Base-by-base conservation (phyloP, 2,329 filamentous ascomycete genomes). In the Ophiosphaerella narmari region DNA sequence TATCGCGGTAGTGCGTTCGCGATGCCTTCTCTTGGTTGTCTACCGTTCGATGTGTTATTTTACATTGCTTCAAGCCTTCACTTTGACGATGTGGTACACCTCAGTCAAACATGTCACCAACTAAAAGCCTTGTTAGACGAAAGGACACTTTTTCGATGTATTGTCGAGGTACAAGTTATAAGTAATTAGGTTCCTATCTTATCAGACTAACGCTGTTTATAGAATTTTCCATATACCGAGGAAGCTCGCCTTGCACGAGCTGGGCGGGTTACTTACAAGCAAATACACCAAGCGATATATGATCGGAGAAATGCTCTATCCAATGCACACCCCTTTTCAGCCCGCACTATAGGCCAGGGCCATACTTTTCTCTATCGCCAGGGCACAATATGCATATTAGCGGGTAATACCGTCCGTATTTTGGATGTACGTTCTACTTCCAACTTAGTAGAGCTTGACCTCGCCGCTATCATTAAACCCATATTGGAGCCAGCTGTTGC, bases 11-110 rank as follows among this genome's bases (percentile, higher is more conserved):
- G 16, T 18, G 2, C 16, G 16, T 18, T 56, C 53, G 71, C 71
- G 68, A 53, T 52, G 56, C 39, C 57, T 42, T 54, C 54, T 16
- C 65, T 82, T 38, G 74, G 79, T 50, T 57, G 63, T 29, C 70
- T 89, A 11, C 86, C 87, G 0, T 85, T 82, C 63, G 87, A 90
- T 69, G 75, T 89, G 13, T 72, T 88, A 24, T 81, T 82, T 42
- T 78, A 82, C 43, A 80, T 89, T 43, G 77, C 80, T 7, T 74
- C 75, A 6, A 72, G 77, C 47, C 75, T 90, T 32, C 75, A 80
- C 14, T 72, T 86, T 23, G 78, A 83, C 39, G 84, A 88, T 56
- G 76, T 84, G 34, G 78, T 85, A 50, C 76, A 81, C 53, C 72
- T 89, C 36, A 79, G 81, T 35, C 74, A 77, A 39, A 78, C 78